phyloP scores from a whole-genome alignment of 179 eudicot species.

The Actinidia polygama region DNA sequence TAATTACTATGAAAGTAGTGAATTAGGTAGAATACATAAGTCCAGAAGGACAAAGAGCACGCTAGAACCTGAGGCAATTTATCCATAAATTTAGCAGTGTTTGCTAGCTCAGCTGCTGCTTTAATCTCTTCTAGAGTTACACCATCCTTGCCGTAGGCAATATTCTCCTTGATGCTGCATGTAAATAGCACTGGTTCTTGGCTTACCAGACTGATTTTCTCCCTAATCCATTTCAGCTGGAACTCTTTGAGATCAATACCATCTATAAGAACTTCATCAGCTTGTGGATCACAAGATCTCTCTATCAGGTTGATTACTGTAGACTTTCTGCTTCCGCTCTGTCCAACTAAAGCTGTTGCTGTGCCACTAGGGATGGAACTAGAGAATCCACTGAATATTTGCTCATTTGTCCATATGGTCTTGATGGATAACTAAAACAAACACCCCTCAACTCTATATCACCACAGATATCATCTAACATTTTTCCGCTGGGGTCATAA shows the following conservation, averaged over 20 bases:
- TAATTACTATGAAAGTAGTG: not conserved
- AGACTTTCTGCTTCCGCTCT: slow-evolving; percentile 66
- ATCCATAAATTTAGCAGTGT: slow-evolving; percentile 66
- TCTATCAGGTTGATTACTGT: slow-evolving; percentile 57
- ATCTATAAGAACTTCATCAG: slow-evolving; percentile 56
- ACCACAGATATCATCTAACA: slow-evolving; percentile 52
- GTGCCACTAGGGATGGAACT: slow-evolving; percentile 46
- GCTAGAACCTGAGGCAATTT: slow-evolving; percentile 56
- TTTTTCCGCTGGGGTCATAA: slow-evolving; percentile 43
- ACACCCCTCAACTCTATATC: slow-evolving; percentile 58
- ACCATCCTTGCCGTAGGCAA: slow-evolving; percentile 61
- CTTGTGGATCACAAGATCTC: slow-evolving; percentile 64
- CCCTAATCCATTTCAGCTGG: slow-evolving; percentile 62
- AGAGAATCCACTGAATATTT: slow-evolving; percentile 52
- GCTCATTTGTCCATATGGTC: slow-evolving; percentile 54
- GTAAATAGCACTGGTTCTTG: slow-evolving; percentile 70
- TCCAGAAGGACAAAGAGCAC: no score
- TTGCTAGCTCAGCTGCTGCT: slow-evolving; percentile 61
- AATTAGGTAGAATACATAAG: not conserved
- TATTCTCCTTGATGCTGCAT: slow-evolving; percentile 63
- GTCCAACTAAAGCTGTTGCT: slow-evolving; percentile 69
- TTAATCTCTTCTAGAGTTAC: slow-evolving; percentile 58
- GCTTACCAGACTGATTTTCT: slow-evolving; percentile 68
- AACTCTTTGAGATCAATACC: slow-evolving; percentile 51
- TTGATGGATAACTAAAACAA: slow-evolving; percentile 51